Percentiles rank a stretch among this genome's conserved stretches.
These are phyloP conservation scores for Coemansia sp. DNA, from an alignment of 192 early-diverging fungal genomes.

Conservation along the genomic window DNA sequence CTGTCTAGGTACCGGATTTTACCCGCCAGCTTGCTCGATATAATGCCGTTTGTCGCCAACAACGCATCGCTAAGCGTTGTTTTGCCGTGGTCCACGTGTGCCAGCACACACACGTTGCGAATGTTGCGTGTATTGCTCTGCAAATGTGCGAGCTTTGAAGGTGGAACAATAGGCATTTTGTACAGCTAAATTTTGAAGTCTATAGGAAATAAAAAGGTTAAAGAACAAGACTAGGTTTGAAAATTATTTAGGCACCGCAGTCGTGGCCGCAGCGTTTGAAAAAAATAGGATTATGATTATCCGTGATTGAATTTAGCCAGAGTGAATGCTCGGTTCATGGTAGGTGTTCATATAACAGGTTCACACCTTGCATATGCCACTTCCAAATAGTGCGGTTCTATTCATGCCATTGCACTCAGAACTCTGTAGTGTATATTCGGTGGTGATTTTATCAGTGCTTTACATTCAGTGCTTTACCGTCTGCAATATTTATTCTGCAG, in stretches of 20 bases:
- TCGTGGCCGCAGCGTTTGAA: background rate
- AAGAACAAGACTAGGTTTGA: background rate
- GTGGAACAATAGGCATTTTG: slow-evolving; percentile 66
- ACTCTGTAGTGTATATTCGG: no score
- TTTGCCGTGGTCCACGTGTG: slow-evolving; percentile 99
- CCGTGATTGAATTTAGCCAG: no score
- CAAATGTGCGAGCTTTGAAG: slow-evolving; percentile 65
- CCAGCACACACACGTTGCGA: slow-evolving; percentile 96
- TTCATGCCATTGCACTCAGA: no score
- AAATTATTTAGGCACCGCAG: background rate
- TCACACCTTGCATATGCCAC: no score
- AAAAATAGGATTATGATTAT: no score
- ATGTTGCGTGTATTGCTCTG: slow-evolving; percentile 72
- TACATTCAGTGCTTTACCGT: no score
- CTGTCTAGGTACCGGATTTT: slow-evolving; percentile 95
- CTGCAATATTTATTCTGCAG: no score
- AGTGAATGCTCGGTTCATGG: no score
- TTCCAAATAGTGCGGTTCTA: no score
- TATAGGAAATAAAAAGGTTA: background rate
- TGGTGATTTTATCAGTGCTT: no score
- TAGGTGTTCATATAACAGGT: no score
- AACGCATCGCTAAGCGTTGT: slow-evolving; percentile 96
- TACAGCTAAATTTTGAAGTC: background rate
- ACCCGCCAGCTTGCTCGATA: slow-evolving; percentile 90
- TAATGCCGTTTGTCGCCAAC: slow-evolving; percentile 98